Evolutionary conservation across 495 filamentous ascomycete genomes (phyloP), one percentile per base, ranked within the genome.

Genomic region (Hypoxylon crocopeplum): DNA sequence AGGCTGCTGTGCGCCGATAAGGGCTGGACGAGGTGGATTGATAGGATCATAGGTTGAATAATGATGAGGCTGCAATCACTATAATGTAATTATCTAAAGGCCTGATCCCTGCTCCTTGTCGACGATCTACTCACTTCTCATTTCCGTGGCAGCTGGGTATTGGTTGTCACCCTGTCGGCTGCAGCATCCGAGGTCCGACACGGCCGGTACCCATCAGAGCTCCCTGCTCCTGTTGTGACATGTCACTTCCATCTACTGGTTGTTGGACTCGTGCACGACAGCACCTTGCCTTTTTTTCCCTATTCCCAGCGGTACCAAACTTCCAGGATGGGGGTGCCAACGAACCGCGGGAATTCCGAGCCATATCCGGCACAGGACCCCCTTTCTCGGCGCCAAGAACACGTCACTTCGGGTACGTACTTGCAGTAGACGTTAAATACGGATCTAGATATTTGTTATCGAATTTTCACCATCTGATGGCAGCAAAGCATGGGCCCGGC

Each of bases 1-100:
- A 59, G 59, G 48, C 57, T 64, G 48, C 54, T 73, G 36, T 69
- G 66, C 61, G 42, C 54, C 45, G 68, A 73, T 45, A 55, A 58
- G 17, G 67, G 66, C 25, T 73, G 70, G 70, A 69, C 61, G 56
- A 19, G 40, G 38, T 72, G 70, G 67, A 54, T 70, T 40, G 65
- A 72, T 46, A 69, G 60, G 49, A 48, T 69, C 56, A 68, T 70
- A 56, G 68, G 65, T 52, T 70, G 51, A 68, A 53, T 54, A 56
- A 47, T 63, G 42, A 60, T 39, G 54, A 52, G 54, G 48, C 61
- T 64, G 55, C 56, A 61, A 61, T 27, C 50, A 50, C 40, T 66
- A 66, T 64, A 64, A 59, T 59, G 54, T 64, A 64, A 64, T 64
- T 55, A 59, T 59, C 54, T 64, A 64, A 64, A 59, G 61, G 48